Base-by-base conservation (phyloP, 768 basidiomycete genomes). In the Tylopilus rubrobrunneus region DNA sequence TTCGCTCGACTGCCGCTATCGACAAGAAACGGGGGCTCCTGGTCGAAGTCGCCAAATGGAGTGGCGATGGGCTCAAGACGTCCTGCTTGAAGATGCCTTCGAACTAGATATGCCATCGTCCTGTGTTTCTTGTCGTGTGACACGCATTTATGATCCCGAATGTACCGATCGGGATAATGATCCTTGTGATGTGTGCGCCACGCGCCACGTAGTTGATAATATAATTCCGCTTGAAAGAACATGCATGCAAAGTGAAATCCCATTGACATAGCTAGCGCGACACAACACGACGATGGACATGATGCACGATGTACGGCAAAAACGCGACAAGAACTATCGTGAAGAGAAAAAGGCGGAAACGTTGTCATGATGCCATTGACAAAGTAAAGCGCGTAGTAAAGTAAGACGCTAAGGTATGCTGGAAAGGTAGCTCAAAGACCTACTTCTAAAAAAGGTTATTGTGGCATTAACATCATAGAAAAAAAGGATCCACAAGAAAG, bases 21-120 rank as follows among this genome's bases (percentile, higher is more conserved):
- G 85, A 88, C 55, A 90, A 87, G 69, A 93, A 92, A 67, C 81
- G 83, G 41, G 80, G 82, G 23, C 73, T 92, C 31, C 73, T 92
- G 28, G 59, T 89, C 14, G 84, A 90, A 56, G 88, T 89, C 0
- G 85, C 89, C 14, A 87, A 87, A 65, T 92, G 89, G 89, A 88
- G 87, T 56, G 90, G 90, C 4, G 90, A 93, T 67, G 91, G 90
- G 1, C 67, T 92, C 61, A 84, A 78, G 59, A 83, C 85, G 19
- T 79, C 81, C 34, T 90, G 87, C 64, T 71, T 92, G 62, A 92
- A 92, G 71, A 81, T 92, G 81, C 85, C 88, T 23, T 74, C 82
- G 19, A 83, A 72, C 58, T 82, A 65, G 68, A 48, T 36, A 23
- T 39, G 27, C 28, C 29, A 10, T 9, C 12, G 14, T 12, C 5